Percentiles rank a stretch among this genome's conserved stretches.
Conservation (phyloP, 2,329 filamentous ascomycete species). For the Cladosporium sp. region DNA sequence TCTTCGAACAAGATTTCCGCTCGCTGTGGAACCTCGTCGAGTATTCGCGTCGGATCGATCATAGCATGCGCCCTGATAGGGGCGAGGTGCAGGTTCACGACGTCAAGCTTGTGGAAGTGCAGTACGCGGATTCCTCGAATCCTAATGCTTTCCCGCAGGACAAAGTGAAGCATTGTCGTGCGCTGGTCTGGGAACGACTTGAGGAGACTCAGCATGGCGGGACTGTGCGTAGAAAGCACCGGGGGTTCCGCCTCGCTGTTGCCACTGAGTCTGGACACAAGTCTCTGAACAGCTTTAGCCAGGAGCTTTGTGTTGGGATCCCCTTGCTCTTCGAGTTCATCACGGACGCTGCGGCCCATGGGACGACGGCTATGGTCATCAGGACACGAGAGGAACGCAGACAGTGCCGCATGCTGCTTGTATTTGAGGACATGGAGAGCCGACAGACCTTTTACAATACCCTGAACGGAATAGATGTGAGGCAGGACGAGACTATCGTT, state of each 20-base stretch:
- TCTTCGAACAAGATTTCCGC: conserved; percentile 70
- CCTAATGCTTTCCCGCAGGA: conserved; percentile 70
- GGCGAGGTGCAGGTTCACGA: conserved; percentile 68
- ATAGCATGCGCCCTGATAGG: conserved; percentile 59
- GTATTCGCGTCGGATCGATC: conserved; percentile 70
- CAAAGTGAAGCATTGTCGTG: conserved; percentile 61
- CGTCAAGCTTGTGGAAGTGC: conserved; percentile 64
- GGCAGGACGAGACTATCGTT: conserved; percentile 62
- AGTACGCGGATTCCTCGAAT: conserved; percentile 72
- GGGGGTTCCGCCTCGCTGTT: conserved; percentile 71
- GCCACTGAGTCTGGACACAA: conserved; percentile 72
- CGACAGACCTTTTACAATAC: conserved; percentile 65
- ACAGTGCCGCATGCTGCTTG: conserved; percentile 67
- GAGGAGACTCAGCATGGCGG: conserved; percentile 64
- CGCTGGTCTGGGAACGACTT: conserved; percentile 61
- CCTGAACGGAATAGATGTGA: conserved; percentile 65
- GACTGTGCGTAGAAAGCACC: conserved; percentile 65
- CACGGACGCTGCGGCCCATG: conserved; percentile 48
- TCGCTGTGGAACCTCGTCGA: conserved; percentile 78
- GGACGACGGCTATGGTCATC: conserved; percentile 64
- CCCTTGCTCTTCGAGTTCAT: conserved; percentile 75
- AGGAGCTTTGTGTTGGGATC: conserved; percentile 57
- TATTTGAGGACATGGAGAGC: conserved; percentile 68
- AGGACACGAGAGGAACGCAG: conserved; percentile 61
- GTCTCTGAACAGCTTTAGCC: conserved; percentile 68